Evolutionary conservation across 2,329 filamentous ascomycete genomes (phyloP).

Genomic region (Microdochium nivale): DNA sequence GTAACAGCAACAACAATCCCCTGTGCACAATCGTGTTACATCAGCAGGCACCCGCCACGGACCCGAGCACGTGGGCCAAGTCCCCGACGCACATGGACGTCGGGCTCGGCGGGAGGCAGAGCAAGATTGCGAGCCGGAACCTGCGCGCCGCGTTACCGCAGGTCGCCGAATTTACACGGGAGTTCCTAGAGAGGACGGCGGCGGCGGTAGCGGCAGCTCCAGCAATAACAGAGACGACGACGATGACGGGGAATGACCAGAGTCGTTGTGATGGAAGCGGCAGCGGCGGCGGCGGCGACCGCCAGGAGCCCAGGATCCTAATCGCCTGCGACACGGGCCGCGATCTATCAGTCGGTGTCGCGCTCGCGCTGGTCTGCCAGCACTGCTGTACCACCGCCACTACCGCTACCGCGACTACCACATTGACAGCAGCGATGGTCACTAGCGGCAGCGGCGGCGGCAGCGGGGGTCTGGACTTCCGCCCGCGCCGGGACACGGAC

Average conservation of each 20-base stretch:
- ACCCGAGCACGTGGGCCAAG: constrained; percentile 31
- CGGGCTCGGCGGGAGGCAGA: constrained; percentile 28
- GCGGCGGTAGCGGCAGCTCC: constrained; percentile 5
- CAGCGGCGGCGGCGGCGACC: too few species aligned
- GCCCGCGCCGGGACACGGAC: constrained; percentile 1
- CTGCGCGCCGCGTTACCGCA: constrained; percentile 62
- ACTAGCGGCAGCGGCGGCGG: constrained; percentile 13
- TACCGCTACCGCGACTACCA: constrained; percentile 34
- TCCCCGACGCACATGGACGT: constrained; percentile 39
- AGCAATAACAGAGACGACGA: not conserved
- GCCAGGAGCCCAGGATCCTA: constrained; percentile 26
- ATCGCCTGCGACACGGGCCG: constrained; percentile 70
- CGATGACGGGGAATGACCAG: not conserved
- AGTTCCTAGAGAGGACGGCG: constrained; percentile 19
- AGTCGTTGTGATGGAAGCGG: not conserved
- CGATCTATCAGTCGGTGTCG: constrained; percentile 71
- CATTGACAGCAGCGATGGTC: constrained; percentile 38
- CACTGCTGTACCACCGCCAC: not conserved
- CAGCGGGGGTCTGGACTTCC: constrained; percentile 8
- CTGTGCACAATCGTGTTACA: constrained; percentile 32
- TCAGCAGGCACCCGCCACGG: constrained; percentile 29
- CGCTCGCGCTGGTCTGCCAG: constrained; percentile 64
- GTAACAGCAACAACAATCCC: constrained; percentile 2
- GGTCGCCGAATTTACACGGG: constrained; percentile 47
- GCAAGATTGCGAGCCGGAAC: constrained; percentile 75